Conservation (phyloP, 176 grass and related monocot genomes). For the Leersia perrieri region DNA sequence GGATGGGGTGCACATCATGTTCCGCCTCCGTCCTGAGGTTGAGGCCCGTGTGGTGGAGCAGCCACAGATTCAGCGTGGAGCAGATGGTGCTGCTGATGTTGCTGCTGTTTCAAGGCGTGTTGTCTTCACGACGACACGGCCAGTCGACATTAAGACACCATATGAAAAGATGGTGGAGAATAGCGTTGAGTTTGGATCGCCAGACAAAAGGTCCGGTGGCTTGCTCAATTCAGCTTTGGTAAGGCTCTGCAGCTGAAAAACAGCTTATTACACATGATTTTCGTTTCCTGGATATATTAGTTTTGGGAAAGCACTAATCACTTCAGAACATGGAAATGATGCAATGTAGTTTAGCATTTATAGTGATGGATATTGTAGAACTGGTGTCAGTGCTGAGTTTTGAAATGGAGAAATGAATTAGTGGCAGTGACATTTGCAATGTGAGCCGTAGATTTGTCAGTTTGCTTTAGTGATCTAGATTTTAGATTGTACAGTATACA, state of each 20-base stretch:
- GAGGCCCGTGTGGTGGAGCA: slow-evolving; percentile 28
- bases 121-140: slow-evolving; percentile 77
- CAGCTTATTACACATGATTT: not conserved
- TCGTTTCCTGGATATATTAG: not conserved
- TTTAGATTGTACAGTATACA: too few relatives aligned
- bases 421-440: not conserved
- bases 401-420: not conserved
- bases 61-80: slow-evolving; percentile 28
- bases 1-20: slow-evolving; percentile 91
- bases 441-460: not conserved
- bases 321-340: not conserved
- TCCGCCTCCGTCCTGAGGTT: slow-evolving; percentile 63
- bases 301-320: not conserved
- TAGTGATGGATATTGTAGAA: not conserved
- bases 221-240: slow-evolving; percentile 95
- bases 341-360: not conserved
- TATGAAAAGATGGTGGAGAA: slow-evolving; percentile 99
- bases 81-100: slow-evolving; percentile 44
- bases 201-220: slow-evolving; percentile 79
- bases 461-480: slow-evolving; percentile 5
- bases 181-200: slow-evolving; percentile 90
- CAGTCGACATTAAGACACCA: slow-evolving; percentile 87
- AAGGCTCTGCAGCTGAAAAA: slow-evolving; percentile 20
- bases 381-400: not conserved
- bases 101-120: slow-evolving; percentile 58